A percentile compares a stretch with the other conserved stretches of the same genome.
Evolutionary conservation across 345 rosid species (phyloP).

Genomic region (Clarkia xantiana): DNA sequence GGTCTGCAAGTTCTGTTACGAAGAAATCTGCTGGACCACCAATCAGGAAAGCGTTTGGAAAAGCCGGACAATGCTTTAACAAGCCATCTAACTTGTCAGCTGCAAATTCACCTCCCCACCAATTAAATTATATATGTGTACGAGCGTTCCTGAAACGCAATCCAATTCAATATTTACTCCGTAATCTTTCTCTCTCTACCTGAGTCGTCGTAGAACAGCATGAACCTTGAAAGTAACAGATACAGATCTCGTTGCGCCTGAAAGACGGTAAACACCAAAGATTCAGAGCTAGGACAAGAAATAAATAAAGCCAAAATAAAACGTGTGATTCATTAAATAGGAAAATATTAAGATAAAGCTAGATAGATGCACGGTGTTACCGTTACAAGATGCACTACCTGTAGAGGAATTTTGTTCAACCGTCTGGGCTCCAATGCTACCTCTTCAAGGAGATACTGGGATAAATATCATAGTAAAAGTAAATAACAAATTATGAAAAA

Average conservation of each 20-base stretch:
- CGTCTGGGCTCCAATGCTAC: slow-evolving; percentile 54
- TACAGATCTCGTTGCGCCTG: slow-evolving; percentile 86
- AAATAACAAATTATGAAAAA: background rate
- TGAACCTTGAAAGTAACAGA: slow-evolving; percentile 76
- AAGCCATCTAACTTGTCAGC: slow-evolving; percentile 69
- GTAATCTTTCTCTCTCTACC: slow-evolving; percentile 30
- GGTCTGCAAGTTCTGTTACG: slow-evolving; percentile 88
- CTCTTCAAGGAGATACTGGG: slow-evolving; percentile 82
- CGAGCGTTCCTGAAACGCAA: no score
- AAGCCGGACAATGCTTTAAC: slow-evolving; percentile 56
- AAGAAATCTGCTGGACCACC: slow-evolving; percentile 84
- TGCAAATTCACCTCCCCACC: slow-evolving; percentile 17
- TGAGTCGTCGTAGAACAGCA: slow-evolving; percentile 63
- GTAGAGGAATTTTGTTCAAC: slow-evolving; percentile 63
- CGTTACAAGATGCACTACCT: slow-evolving; percentile 24
- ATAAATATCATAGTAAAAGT: slow-evolving; percentile 1
- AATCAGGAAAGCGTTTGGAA: slow-evolving; percentile 75
- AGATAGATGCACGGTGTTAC: no score
- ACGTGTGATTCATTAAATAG: no score
- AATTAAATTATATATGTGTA: no score
- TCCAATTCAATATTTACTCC: background rate
- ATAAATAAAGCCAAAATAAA: no score
- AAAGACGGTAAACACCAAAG: background rate
- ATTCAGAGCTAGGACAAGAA: background rate
- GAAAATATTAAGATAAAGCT: no score